Evolutionary conservation across 202 grass and related monocot genomes (phyloP).

Genomic region (Tripidium arundinaceum): DNA sequence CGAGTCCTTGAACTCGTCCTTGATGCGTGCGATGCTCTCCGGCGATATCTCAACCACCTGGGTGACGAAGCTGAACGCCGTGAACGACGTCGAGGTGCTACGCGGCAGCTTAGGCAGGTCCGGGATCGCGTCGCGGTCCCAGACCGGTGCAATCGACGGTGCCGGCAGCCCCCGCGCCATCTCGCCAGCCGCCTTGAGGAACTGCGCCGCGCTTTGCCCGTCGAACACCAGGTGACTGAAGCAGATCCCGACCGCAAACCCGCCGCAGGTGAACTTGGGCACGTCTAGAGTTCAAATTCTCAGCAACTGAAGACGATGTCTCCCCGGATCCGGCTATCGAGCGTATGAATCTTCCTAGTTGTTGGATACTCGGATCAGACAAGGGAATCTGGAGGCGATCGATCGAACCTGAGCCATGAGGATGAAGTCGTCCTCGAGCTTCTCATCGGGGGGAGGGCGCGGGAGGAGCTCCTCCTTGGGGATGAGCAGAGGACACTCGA

Average conservation of each 20-base stretch:
- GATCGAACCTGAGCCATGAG: conserved; percentile 49
- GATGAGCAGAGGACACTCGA: conserved; percentile 73
- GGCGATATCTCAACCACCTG: conserved; percentile 46
- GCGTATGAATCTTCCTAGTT: neutral
- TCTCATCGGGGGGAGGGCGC: conserved; percentile 45
- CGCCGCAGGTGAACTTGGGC: conserved; percentile 72
- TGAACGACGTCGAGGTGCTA: conserved; percentile 44
- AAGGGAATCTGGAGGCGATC: neutral
- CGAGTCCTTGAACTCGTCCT: conserved; percentile 40
- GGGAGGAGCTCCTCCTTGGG: conserved; percentile 64
- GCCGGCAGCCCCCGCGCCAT: conserved; percentile 43
- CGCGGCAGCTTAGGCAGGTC: conserved; percentile 38
- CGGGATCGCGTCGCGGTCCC: conserved; percentile 62
- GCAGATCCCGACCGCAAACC: conserved; percentile 73
- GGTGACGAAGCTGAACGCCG: conserved; percentile 47
- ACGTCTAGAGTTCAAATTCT: conserved; percentile 35
- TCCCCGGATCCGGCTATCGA: neutral
- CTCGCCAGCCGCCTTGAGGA: conserved; percentile 57
- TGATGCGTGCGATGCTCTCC: conserved; percentile 49
- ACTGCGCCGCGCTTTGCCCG: conserved; percentile 70
- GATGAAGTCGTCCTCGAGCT: conserved; percentile 52
- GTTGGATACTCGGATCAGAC: neutral
- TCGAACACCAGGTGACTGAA: conserved; percentile 91
- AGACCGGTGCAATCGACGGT: conserved; percentile 46
- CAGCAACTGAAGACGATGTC: neutral